Conservation (phyloP, 2,329 filamentous ascomycete species). For the Penicillium sp. region DNA sequence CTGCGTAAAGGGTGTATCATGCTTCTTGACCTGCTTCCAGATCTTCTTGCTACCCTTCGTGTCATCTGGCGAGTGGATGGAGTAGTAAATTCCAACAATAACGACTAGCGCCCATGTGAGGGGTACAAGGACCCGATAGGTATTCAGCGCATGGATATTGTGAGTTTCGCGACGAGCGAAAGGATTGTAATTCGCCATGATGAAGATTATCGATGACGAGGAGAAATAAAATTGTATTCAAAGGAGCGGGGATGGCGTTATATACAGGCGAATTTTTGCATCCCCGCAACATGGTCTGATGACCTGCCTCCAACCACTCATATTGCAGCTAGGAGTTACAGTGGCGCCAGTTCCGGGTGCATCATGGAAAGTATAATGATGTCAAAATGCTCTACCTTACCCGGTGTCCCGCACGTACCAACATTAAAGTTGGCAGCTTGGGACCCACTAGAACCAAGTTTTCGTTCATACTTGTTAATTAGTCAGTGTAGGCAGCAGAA, state of each 20-base stretch:
- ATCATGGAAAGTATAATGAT: background rate
- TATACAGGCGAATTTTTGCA: constrained; percentile 1
- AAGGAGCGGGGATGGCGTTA: constrained; percentile 1
- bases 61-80: constrained; percentile 64
- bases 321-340: background rate
- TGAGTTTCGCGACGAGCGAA: constrained; percentile 72
- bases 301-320: constrained; percentile 4
- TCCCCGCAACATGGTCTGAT: constrained; percentile 6
- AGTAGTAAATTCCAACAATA: constrained; percentile 73
- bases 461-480: constrained; percentile 38
- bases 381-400: background rate
- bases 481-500: constrained; percentile 24
- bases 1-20: constrained; percentile 72
- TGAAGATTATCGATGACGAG: background rate
- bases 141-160: constrained; percentile 59
- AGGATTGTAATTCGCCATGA: constrained; percentile 59
- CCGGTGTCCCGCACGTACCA: background rate
- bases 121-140: constrained; percentile 75
- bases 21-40: constrained; percentile 70
- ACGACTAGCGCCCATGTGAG: constrained; percentile 74
- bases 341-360: background rate
- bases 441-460: constrained; percentile 2
- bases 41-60: constrained; percentile 64
- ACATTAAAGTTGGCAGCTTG: constrained; percentile 2
- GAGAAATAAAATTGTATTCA: background rate